phyloP scores from a whole-genome alignment of 169 alveolate genomes.

The Babesia divergens region DNA sequence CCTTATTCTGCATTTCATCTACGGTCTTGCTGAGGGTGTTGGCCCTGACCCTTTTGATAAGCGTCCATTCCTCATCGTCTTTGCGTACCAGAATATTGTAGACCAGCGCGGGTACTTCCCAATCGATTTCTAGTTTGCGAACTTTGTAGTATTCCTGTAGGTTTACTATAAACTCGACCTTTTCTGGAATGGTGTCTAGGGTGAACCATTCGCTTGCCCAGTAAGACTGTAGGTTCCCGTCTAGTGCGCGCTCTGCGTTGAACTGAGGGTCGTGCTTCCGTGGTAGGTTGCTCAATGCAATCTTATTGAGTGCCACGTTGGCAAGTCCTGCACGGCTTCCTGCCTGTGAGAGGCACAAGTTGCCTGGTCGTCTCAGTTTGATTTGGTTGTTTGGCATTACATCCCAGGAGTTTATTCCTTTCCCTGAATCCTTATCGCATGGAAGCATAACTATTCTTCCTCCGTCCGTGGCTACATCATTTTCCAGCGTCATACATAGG shows the following conservation, averaged over 20 bases:
- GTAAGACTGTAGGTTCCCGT: conserved; percentile 79
- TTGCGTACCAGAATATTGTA: conserved; percentile 69
- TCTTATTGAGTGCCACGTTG: conserved; percentile 80
- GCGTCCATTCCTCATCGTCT: conserved; percentile 68
- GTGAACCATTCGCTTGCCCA: conserved; percentile 80
- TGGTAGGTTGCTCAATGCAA: conserved; percentile 71
- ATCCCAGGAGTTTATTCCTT: conserved; percentile 81
- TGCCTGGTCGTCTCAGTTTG: conserved; percentile 83
- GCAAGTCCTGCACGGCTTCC: conserved; percentile 83
- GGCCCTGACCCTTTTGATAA: conserved; percentile 51
- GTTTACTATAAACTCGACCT: conserved; percentile 75
- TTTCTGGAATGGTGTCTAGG: conserved; percentile 67
- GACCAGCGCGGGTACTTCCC: conserved; percentile 85
- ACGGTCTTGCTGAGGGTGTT: conserved; percentile 63
- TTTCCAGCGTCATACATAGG: conserved; percentile 76
- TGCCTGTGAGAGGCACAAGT: conserved; percentile 81
- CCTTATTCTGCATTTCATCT: conserved; percentile 61
- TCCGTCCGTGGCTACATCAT: conserved; percentile 76
- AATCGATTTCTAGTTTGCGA: conserved; percentile 71
- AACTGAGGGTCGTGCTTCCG: conserved; percentile 67
- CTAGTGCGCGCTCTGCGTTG: conserved; percentile 78
- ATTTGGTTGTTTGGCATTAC: conserved; percentile 84
- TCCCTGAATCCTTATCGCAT: conserved; percentile 59
- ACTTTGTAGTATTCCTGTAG: conserved; percentile 78
- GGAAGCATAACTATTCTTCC: conserved; percentile 64